Base-by-base conservation (phyloP, 2,329 filamentous ascomycete species). In the Colletotrichum navitas region DNA sequence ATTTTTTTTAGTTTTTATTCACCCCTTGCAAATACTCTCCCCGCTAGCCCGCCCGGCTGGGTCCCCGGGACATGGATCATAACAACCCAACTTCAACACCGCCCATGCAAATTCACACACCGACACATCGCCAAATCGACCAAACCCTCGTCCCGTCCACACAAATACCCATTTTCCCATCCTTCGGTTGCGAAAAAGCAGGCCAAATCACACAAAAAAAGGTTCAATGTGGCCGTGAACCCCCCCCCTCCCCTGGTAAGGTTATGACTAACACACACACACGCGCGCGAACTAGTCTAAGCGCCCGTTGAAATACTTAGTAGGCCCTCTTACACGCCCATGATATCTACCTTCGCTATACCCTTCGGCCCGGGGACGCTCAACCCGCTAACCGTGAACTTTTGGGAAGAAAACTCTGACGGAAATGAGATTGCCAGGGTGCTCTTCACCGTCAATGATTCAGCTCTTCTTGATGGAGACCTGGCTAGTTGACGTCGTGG, bases 361-460 rank as follows among this genome's bases (percentile, higher is more conserved):
- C 43, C 43, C 59, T 43, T 39, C 36, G 21, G 8, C 45, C 39
- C 32, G 8, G 43, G 41, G 24, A 26, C 43, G 2, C 8, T 56
- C 21, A 7, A 39, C 32, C 32, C 36, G 34, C 52, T 24, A n/a
- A 36, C 52, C 18, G 12, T 32, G 34, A 39, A 18, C 18, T 16
- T 39, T 10, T n/a, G 29, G 52, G 5, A 16, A n/a, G n/a, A 56
- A 16, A n/a, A 11, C 45, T 12, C 59, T 10, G n/a, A 51, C 34
- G 32, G n/a, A 5, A 51, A 4, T 29, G 11, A 36, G 29, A 11
- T n/a, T 43, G 52, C 56, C 51, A 29, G 68, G n/a, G 56, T 71
- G 39, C 18, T 64, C 56, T 54, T 71, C 68, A 68, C 68, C 65
- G 65, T 68, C 60, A 45, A 39, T 51, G 21, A 32, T 55, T 64